phyloP scores from a whole-genome alignment of 768 basidiomycete genomes.

The Boletus vinaceobasis region DNA sequence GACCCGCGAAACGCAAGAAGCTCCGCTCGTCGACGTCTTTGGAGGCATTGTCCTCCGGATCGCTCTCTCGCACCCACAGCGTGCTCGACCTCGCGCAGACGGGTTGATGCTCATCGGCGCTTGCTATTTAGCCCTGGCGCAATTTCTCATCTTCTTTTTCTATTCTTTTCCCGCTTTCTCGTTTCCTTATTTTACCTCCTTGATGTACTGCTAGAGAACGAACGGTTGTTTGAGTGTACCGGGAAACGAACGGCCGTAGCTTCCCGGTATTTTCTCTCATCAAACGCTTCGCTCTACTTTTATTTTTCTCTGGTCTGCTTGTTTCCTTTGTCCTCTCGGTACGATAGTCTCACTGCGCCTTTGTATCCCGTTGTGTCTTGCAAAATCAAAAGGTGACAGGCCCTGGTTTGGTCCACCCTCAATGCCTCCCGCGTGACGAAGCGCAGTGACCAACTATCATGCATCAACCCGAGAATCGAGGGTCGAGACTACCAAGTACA shows the following conservation, averaged over 20 bases:
- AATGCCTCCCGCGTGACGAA: neutral
- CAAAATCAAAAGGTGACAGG: neutral
- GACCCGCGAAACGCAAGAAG: conserved; percentile 16
- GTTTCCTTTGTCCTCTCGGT: neutral
- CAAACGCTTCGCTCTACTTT: neutral
- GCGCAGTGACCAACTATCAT: neutral
- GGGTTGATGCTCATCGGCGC: neutral
- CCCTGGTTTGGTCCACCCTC: neutral
- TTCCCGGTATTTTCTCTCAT: neutral
- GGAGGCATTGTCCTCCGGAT: neutral
- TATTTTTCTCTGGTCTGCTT: neutral
- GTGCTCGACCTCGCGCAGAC: conserved; percentile 1
- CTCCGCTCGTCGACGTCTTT: neutral
- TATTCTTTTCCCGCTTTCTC: neutral
- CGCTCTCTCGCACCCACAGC: conserved; percentile 1
- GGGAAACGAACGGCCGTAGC: conserved; percentile 4
- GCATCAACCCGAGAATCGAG: neutral
- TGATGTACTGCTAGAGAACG: neutral
- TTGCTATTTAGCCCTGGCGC: neutral
- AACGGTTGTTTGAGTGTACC: neutral
- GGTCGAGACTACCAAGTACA: neutral
- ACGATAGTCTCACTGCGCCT: neutral
- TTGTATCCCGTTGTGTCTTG: neutral
- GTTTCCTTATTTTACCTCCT: neutral
- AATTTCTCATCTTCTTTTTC: neutral